Evolutionary conservation across 1,284 basidiomycete genomes (phyloP).

Genomic region (Austroboletus novae-zelandiae): DNA sequence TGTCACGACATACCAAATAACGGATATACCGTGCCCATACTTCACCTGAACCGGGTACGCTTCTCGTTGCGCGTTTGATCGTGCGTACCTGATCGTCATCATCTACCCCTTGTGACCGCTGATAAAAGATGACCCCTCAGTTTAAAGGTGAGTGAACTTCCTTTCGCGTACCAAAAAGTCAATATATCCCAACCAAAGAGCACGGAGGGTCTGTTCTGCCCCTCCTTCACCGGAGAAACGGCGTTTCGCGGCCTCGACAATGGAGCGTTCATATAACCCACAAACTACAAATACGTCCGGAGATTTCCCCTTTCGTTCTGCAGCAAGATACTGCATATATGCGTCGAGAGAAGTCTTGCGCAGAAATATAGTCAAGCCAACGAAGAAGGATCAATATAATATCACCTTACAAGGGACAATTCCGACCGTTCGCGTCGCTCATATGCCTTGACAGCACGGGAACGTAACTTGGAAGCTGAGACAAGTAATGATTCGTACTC

Average conservation of each 20-base stretch:
- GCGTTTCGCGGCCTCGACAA: conserved; percentile 64
- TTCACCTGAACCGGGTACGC: conserved; percentile 66
- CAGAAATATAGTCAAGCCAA: neutral
- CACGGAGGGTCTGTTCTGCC: conserved; percentile 55
- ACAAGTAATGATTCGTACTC: conserved; percentile 79
- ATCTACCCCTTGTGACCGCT: conserved; percentile 50
- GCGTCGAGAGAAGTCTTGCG: conserved; percentile 51
- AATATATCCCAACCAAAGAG: conserved; percentile 66
- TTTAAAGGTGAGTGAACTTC: neutral
- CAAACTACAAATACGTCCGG: conserved; percentile 62
- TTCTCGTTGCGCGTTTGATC: conserved; percentile 57
- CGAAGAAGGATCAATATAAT: neutral
- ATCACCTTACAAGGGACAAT: conserved; percentile 46
- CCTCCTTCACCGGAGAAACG: conserved; percentile 49
- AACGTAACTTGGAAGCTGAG: conserved; percentile 67
- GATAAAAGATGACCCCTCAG: conserved; percentile 5
- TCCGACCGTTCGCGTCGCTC: conserved; percentile 64
- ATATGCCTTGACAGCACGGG: conserved; percentile 57
- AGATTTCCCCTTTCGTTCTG: conserved; percentile 62
- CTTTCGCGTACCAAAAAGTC: conserved; percentile 47
- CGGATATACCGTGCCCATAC: conserved; percentile 75
- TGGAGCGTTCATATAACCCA: conserved; percentile 74
- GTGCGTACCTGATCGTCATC: conserved; percentile 40
- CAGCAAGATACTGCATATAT: conserved; percentile 62
- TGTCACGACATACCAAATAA: conserved; percentile 45